Evolutionary conservation across 331 rosid species (phyloP), one percentile per base, ranked within the genome.

Genomic region (Saraca asoca): DNA sequence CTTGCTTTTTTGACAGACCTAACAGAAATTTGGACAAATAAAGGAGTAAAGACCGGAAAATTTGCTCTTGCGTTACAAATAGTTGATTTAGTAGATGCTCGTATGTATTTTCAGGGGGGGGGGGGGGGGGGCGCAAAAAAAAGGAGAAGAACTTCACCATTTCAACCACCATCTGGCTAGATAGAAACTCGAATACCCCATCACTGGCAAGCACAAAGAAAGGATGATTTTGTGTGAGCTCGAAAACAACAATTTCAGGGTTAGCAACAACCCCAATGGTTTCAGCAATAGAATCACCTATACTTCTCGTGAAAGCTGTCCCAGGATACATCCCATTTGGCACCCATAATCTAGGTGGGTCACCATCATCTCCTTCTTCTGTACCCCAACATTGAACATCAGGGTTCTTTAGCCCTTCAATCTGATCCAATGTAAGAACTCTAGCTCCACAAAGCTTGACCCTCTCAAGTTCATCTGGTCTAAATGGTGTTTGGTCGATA

Each of bases 281-380:
- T 85, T 94, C 99, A 16, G 99, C 99, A 75, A 88, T 69, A 4
- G 99, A 90, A 76, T 94, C 99, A 37, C 99, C 99, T 31, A 94
- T 61, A 69, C 99, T 94, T 77, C 99, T 85, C 0, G 97, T 94
- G 54, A 94, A 94, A 57, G 99, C 97, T 2, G 99, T 94, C 50
- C 99, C 97, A 12, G 99, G 99, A 58, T 90, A 94, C 97, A 94
- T 90, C 73, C 96, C 96, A 72, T 94, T 90, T 0, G 97, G 96
- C 31, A 94, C 90, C 99, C 99, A 94, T 63, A 94, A 74, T 70
- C 99, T 78, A 0, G 99, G 99, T 0, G 99, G 99, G 71, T 94
- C 99, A 13, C 97, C 99, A 69, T 90, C 99, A 81, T 94, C 99
- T 0, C 76, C 85, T 85, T 89, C 99, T 66, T 94, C 96, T 9